Evolutionary conservation across 192 early-diverging fungal genomes (phyloP).

Genomic region (Coemansia sp.): DNA sequence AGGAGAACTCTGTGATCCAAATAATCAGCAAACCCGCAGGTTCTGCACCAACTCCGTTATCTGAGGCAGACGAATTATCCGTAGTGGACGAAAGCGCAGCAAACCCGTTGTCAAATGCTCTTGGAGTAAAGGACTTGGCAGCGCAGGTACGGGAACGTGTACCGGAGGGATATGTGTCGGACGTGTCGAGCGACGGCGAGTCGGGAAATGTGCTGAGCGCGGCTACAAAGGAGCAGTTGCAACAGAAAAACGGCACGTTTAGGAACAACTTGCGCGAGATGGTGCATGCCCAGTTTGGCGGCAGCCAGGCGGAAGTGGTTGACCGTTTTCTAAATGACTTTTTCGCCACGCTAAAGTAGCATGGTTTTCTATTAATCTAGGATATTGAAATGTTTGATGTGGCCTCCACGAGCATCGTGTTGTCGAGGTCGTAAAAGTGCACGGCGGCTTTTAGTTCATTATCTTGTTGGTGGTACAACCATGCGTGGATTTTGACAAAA

Average conservation of each 20-base stretch:
- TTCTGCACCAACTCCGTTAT: background rate
- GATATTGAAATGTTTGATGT: conserved; percentile 12
- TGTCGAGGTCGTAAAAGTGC: conserved; percentile 27
- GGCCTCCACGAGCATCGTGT: conserved; percentile 40
- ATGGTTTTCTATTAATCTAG: background rate
- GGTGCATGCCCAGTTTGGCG: conserved; percentile 19
- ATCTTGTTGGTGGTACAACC: conserved; percentile 22
- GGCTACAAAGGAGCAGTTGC: conserved; percentile 27
- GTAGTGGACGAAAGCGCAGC: conserved; percentile 6
- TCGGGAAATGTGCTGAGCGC: background rate
- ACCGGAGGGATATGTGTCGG: conserved; percentile 3
- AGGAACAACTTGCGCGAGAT: conserved; percentile 34
- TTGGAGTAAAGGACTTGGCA: conserved; percentile 5
- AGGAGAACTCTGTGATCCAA: conserved; percentile 37
- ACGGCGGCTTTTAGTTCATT: conserved; percentile 16
- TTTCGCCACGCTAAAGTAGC: conserved; percentile 12
- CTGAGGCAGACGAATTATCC: conserved; percentile 3
- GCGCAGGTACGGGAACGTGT: background rate
- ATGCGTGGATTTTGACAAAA: conserved; percentile 50
- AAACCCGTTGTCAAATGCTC: conserved; percentile 36
- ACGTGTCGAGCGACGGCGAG: conserved; percentile 30
- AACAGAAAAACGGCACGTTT: conserved; percentile 27
- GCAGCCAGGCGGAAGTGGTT: conserved; percentile 23
- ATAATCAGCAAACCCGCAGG: conserved; percentile 35
- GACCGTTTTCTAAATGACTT: conserved; percentile 13